phyloP scores from a whole-genome alignment of 164 flowering plant genomes.

The Magnolia sinica region DNA sequence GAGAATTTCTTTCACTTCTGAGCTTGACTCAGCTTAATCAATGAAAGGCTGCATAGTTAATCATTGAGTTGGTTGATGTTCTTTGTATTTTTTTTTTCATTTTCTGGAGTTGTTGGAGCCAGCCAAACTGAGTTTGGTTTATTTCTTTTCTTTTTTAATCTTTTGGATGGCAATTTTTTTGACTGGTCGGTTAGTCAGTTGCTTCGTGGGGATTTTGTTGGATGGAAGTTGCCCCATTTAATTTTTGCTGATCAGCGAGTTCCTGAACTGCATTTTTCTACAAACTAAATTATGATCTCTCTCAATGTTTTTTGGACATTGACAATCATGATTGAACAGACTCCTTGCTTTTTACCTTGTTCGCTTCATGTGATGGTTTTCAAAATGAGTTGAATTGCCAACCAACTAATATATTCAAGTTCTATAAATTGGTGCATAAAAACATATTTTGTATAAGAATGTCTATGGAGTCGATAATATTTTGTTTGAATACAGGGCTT shows the following conservation, averaged over 20 bases:
- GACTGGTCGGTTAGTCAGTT: background rate
- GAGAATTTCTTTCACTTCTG: background rate
- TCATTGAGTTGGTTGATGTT: too few relatives aligned
- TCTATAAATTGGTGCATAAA: background rate
- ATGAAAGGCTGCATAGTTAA: background rate
- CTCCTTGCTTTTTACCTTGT: too few relatives aligned
- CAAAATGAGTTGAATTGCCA: background rate
- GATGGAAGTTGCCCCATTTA: background rate
- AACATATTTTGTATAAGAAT: background rate
- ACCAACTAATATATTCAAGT: background rate
- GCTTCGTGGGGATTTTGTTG: background rate
- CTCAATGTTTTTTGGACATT: background rate
- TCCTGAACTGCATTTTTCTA: background rate
- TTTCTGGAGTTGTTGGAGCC: too few relatives aligned
- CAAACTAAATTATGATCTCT: background rate
- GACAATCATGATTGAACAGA: too few relatives aligned
- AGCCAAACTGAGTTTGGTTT: background rate
- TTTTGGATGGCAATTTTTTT: too few relatives aligned
- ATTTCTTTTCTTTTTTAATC: background rate
- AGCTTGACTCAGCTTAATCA: too few relatives aligned
- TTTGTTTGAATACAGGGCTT: background rate
- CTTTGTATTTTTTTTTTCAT: too few relatives aligned
- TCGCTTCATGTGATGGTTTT: background rate
- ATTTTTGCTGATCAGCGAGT: background rate
- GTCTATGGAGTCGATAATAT: background rate